Evolutionary conservation across 345 rosid genomes (phyloP).

Genomic region (Pugionium dolabratum): DNA sequence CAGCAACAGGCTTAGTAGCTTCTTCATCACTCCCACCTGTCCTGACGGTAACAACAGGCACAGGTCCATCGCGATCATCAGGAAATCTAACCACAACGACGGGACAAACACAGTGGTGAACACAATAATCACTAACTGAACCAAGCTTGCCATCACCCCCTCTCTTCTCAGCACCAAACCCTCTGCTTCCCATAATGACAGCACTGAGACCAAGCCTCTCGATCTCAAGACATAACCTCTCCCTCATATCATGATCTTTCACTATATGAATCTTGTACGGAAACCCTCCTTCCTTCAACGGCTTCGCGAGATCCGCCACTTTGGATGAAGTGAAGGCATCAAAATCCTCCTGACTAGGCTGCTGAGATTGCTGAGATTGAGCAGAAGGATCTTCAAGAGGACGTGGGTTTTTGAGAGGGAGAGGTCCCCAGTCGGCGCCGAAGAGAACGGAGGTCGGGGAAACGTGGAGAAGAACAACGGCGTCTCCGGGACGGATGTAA

Average conservation of each 20-base stretch:
- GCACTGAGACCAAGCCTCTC: conserved; percentile 79
- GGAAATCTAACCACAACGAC: conserved; percentile 68
- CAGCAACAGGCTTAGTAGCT: conserved; percentile 13
- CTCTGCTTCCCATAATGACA: conserved; percentile 90
- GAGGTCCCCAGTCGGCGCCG: conserved; percentile 93
- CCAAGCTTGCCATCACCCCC: conserved; percentile 66
- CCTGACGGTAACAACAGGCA: conserved; percentile 38
- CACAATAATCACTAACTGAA: conserved; percentile 86
- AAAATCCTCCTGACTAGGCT: conserved; percentile 61
- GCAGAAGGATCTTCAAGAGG: conserved; percentile 6
- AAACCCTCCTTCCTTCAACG: conserved; percentile 63
- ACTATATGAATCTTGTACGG: conserved; percentile 78
- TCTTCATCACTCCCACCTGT: conserved; percentile 29
- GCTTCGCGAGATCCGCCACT: conserved; percentile 63
- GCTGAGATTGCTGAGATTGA: conserved; percentile 21
- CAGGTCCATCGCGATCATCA: conserved; percentile 43
- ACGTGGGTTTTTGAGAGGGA: conserved; percentile 40
- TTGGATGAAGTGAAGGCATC: conserved; percentile 59
- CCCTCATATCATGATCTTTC: conserved; percentile 89
- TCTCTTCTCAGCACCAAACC: conserved; percentile 65
- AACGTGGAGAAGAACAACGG: conserved; percentile 92
- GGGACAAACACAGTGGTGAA: conserved; percentile 83
- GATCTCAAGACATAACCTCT: conserved; percentile 83
- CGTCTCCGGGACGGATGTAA: conserved; percentile 94
- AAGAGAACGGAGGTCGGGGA: conserved; percentile 95